Percentiles rank a stretch among this genome's conserved stretches.
These are phyloP conservation scores for Didymella arachidicola DNA, from an alignment of 2,329 filamentous ascomycete species.

Conservation along the genomic window DNA sequence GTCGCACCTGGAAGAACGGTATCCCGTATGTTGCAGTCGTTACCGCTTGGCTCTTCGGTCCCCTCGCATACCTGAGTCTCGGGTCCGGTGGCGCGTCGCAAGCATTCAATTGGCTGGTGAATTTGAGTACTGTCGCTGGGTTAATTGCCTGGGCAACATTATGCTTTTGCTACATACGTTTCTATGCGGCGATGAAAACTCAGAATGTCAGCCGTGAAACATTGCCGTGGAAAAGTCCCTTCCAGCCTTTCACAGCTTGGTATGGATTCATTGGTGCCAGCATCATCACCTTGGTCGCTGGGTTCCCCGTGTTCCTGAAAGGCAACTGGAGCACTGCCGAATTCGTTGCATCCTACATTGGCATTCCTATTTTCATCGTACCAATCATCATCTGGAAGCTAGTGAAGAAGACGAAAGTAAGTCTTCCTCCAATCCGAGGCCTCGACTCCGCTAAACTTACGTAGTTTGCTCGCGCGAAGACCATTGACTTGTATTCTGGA, in stretches of 20 bases:
- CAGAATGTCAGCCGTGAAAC: constrained; percentile 66
- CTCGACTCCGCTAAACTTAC: constrained; percentile 2
- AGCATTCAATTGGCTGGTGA: constrained; percentile 76
- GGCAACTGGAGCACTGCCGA: constrained; percentile 63
- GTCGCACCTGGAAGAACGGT: constrained; percentile 61
- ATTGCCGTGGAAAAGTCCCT: constrained; percentile 71
- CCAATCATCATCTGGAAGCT: constrained; percentile 31
- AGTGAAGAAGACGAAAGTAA: constrained; percentile 25
- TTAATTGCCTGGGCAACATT: constrained; percentile 53
- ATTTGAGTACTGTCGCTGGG: constrained; percentile 73
- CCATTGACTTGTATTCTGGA: constrained; percentile 26
- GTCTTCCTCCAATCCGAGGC: not conserved
- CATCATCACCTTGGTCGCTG: constrained; percentile 73
- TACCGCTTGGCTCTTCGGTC: constrained; percentile 62
- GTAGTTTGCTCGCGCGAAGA: constrained; percentile 25
- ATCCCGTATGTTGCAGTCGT: constrained; percentile 74
- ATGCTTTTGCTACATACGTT: constrained; percentile 72
- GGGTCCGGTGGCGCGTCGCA: constrained; percentile 65
- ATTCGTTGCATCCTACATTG: constrained; percentile 63
- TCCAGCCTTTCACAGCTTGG: constrained; percentile 75
- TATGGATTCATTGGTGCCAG: constrained; percentile 67
- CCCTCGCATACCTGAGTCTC: constrained; percentile 75
- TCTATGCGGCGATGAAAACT: constrained; percentile 69
- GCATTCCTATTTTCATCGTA: constrained; percentile 36
- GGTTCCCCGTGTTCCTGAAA: constrained; percentile 76